A percentile compares a stretch with the other conserved stretches of the same genome.
phyloP scores from a whole-genome alignment of 106 monocot genomes.

The Dendrobium officinale region DNA sequence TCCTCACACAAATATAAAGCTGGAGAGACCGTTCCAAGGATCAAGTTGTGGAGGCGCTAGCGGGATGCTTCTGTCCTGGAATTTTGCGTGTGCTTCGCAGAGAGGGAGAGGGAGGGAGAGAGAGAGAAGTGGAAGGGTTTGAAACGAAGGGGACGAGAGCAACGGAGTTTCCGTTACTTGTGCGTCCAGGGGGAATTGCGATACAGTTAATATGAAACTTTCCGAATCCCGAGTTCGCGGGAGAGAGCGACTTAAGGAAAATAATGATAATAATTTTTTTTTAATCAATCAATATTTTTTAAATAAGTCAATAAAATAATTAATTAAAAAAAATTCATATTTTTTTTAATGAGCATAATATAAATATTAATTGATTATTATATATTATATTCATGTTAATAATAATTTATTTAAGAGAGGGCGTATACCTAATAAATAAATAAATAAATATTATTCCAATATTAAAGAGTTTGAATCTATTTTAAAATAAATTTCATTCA shows the following conservation, averaged over 20 bases:
- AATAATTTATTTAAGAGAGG: too few species aligned
- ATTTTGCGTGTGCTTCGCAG: background rate
- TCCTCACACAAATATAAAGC: background rate
- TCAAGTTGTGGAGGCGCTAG: background rate
- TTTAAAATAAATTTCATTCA: too few species aligned
- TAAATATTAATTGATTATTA: too few species aligned
- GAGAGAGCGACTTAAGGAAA: background rate
- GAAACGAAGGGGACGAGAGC: background rate
- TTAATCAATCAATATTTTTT: too few species aligned
- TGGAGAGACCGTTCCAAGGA: background rate
- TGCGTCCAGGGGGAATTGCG: background rate
- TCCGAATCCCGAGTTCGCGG: conserved; percentile 11
- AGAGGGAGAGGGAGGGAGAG: background rate
- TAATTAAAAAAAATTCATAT: too few species aligned
- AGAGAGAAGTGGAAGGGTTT: conserved; percentile 1
- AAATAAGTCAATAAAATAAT: too few species aligned
- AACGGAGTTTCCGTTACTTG: conserved; percentile 9
- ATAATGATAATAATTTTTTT: too few species aligned
- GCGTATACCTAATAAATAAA: too few species aligned
- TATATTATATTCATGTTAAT: too few species aligned
- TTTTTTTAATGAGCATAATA: too few species aligned
- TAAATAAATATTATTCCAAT: too few species aligned
- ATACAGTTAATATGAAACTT: background rate
- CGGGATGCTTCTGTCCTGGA: background rate
- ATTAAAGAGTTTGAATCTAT: too few species aligned